These are phyloP conservation scores for Daedaleopsis sinensis DNA, from an alignment of 768 basidiomycete species.

Conservation along the genomic window DNA sequence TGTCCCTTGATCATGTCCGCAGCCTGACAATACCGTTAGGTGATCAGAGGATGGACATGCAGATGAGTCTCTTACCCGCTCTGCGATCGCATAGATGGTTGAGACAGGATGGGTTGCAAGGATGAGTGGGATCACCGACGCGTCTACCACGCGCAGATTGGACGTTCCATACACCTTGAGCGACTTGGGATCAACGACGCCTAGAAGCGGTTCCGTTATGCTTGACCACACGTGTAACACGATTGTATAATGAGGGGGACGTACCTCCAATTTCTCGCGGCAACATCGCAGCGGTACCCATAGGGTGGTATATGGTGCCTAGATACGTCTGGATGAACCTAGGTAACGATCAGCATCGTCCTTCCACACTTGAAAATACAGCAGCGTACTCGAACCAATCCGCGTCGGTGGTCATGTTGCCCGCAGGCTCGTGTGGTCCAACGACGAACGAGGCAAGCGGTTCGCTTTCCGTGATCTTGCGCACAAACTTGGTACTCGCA, in stretches of 20 bases:
- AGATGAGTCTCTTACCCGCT: not conserved
- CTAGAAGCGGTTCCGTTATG: not conserved
- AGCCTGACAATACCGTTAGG: not conserved
- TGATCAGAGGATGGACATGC: not conserved
- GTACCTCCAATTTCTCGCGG: slow-evolving; percentile 7
- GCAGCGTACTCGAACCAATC: not conserved
- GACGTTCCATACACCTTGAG: slow-evolving; percentile 20
- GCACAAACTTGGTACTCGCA: not conserved
- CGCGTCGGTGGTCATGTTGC: not conserved
- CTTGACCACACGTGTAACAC: not conserved
- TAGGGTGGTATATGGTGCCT: slow-evolving; percentile 3
- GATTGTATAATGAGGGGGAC: not conserved
- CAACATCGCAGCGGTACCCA: slow-evolving; percentile 9
- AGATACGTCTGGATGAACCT: slow-evolving; percentile 10
- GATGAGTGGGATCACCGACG: slow-evolving; percentile 12
- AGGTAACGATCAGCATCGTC: not conserved
- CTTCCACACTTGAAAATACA: not conserved
- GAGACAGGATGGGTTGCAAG: slow-evolving; percentile 13
- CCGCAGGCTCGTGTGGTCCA: not conserved
- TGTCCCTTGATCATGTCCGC: not conserved
- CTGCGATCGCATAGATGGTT: slow-evolving; percentile 11
- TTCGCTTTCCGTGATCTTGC: not conserved
- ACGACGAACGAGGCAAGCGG: not conserved
- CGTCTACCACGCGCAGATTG: slow-evolving; percentile 20
- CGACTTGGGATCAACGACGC: slow-evolving; percentile 3